Evolutionary conservation across 2,329 filamentous ascomycete genomes (phyloP).

Genomic region (Claviceps paspali): DNA sequence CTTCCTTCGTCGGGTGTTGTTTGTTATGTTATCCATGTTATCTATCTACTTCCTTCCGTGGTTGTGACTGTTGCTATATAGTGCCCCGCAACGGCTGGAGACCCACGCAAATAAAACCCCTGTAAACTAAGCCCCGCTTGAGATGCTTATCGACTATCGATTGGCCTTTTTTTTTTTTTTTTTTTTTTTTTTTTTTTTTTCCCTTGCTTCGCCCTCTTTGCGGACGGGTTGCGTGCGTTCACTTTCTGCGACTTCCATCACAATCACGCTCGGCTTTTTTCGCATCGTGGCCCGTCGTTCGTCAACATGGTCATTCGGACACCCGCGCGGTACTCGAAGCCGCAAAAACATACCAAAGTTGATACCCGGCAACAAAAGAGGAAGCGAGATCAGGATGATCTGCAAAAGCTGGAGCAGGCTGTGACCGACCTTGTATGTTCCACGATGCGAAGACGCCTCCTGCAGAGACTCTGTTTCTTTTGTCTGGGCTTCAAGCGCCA

Average conservation of each 20-base stretch:
- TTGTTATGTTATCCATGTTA: too few species aligned
- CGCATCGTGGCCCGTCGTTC: not conserved
- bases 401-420: conserved; percentile 18
- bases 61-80: too few species aligned
- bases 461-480: too few species aligned
- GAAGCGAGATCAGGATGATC: conserved; percentile 22
- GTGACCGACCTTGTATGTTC: conserved; percentile 19
- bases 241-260: not conserved
- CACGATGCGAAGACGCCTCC: not conserved
- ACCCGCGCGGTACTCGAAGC: conserved; percentile 12
- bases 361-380: conserved; percentile 22
- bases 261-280: not conserved
- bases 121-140: too few species aligned
- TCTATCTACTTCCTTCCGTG: too few species aligned
- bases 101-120: too few species aligned
- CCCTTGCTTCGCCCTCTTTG: not conserved
- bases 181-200: not conserved
- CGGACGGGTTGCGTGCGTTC: not conserved
- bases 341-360: conserved; percentile 15
- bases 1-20: too few species aligned
- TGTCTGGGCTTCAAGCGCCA: not conserved
- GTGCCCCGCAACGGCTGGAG: not conserved
- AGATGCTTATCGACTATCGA: conserved; percentile 4
- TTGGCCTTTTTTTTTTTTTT: not conserved
- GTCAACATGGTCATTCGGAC: conserved; percentile 16